Conservation (phyloP, 371 early-diverging fungal species). For the Nosema bombycis region DNA sequence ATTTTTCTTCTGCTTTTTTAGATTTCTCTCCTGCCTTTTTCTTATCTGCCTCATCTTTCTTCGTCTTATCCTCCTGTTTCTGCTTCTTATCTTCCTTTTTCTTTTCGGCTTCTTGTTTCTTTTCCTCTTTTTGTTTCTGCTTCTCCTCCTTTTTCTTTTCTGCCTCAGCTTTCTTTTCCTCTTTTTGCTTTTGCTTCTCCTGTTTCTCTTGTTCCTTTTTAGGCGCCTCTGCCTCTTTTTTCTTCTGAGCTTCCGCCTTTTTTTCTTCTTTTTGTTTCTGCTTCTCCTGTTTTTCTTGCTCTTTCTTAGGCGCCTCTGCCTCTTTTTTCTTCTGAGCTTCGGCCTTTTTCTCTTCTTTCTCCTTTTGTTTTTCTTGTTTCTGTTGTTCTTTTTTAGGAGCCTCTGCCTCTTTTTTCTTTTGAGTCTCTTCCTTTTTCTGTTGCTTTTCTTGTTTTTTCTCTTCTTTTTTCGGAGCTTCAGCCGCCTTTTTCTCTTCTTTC, state of each 20-base stretch:
- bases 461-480: constrained; percentile 14
- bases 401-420: neutral
- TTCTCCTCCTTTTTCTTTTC: constrained; percentile 3
- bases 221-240: constrained; percentile 18
- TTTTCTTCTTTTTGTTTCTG: constrained; percentile 21
- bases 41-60: constrained; percentile 15
- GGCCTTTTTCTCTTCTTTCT: constrained; percentile 15
- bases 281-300: constrained; percentile 15
- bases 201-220: constrained; percentile 18
- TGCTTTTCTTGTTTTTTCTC: constrained; percentile 2
- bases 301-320: constrained; percentile 6
- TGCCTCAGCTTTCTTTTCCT: constrained; percentile 10
- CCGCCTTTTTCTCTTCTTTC: constrained; percentile 19
- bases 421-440: constrained; percentile 10
- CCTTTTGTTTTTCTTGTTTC: constrained; percentile 5
- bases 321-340: constrained; percentile 21
- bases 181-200: constrained; percentile 24
- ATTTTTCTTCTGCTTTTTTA: constrained; percentile 12
- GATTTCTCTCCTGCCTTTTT: constrained; percentile 25
- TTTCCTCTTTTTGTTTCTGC: neutral
- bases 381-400: constrained; percentile 13
- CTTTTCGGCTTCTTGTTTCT: constrained; percentile 11
- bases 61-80: constrained; percentile 22
- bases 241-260: constrained; percentile 23
- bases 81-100: constrained; percentile 9